Percentiles rank a stretch among this genome's conserved stretches.
Evolutionary conservation across 495 filamentous ascomycete genomes (phyloP).

Genomic region (Neurospora pannonica): DNA sequence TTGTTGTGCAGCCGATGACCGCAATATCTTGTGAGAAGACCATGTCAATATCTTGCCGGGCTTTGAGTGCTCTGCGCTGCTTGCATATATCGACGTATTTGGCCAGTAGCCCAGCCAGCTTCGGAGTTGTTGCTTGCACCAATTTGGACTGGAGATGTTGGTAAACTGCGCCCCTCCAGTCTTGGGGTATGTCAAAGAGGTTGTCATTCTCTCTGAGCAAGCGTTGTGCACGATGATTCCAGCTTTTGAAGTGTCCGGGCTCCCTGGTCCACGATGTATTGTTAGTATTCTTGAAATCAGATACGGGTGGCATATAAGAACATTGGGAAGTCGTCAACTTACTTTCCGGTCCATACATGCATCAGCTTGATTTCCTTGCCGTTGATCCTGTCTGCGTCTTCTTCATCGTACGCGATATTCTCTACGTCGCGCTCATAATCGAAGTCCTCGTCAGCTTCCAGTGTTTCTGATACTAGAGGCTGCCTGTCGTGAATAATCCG

Average conservation of each 20-base stretch:
- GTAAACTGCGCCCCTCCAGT: constrained; percentile 30
- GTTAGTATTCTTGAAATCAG: not conserved
- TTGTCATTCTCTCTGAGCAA: constrained; percentile 9
- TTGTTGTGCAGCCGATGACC: constrained; percentile 44
- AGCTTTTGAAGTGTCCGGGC: constrained; percentile 6
- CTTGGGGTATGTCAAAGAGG: constrained; percentile 23
- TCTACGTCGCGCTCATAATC: constrained; percentile 30
- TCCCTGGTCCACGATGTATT: not conserved
- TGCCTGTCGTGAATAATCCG: constrained; percentile 8
- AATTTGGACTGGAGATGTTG: constrained; percentile 28
- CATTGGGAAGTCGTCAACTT: not conserved
- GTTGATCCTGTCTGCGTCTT: constrained; percentile 23
- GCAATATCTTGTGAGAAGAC: constrained; percentile 20
- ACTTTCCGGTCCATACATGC: constrained; percentile 28
- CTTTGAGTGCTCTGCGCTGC: constrained; percentile 23
- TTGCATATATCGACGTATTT: constrained; percentile 20
- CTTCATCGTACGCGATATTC: constrained; percentile 32
- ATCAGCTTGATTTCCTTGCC: constrained; percentile 24
- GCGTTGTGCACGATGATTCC: constrained; percentile 5
- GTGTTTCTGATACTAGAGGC: constrained; percentile 4
- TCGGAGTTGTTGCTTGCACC: constrained; percentile 11
- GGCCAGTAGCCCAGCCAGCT: constrained; percentile 20
- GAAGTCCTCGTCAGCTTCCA: constrained; percentile 24
- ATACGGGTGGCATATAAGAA: not conserved
- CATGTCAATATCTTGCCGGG: constrained; percentile 21